phyloP scores from a whole-genome alignment of 805 yeast species.

The Zygoascus flipseniorum region DNA sequence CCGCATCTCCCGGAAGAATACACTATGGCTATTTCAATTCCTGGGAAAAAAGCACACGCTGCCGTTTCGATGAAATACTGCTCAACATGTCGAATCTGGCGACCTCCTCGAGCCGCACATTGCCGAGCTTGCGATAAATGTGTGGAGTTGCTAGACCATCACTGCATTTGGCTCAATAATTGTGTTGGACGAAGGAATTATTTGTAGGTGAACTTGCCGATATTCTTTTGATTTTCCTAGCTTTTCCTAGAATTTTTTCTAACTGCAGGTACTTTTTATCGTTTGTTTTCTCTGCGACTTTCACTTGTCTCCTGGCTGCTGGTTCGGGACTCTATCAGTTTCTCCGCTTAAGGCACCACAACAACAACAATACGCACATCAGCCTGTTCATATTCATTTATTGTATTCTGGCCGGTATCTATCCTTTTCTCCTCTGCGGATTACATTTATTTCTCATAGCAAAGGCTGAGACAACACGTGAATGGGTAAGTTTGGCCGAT shows the following conservation, averaged over 20 bases:
- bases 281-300: constrained; percentile 36
- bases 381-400: constrained; percentile 47
- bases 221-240: background rate
- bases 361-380: constrained; percentile 28
- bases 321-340: constrained; percentile 30
- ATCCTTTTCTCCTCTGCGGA: constrained; percentile 46
- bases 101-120: constrained; percentile 70
- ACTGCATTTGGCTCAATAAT: constrained; percentile 61
- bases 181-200: constrained; percentile 74
- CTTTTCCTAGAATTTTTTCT: background rate
- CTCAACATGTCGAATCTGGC: constrained; percentile 59
- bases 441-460: constrained; percentile 49
- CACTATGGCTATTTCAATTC: constrained; percentile 40
- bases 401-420: constrained; percentile 37
- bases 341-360: constrained; percentile 14
- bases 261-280: constrained; percentile 16
- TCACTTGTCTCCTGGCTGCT: constrained; percentile 26
- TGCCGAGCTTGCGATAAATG: constrained; percentile 65
- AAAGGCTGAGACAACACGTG: constrained; percentile 64
- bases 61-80: constrained; percentile 51
- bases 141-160: constrained; percentile 60
- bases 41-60: constrained; percentile 27
- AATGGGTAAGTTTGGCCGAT: constrained; percentile 39
- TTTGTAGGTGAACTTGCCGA: constrained; percentile 36
- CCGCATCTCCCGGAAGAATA: constrained; percentile 49